Evolutionary conservation across 73 alveolate species (phyloP), one percentile per base, ranked within the genome.

Genomic region (Tetrahymena elliotti): DNA sequence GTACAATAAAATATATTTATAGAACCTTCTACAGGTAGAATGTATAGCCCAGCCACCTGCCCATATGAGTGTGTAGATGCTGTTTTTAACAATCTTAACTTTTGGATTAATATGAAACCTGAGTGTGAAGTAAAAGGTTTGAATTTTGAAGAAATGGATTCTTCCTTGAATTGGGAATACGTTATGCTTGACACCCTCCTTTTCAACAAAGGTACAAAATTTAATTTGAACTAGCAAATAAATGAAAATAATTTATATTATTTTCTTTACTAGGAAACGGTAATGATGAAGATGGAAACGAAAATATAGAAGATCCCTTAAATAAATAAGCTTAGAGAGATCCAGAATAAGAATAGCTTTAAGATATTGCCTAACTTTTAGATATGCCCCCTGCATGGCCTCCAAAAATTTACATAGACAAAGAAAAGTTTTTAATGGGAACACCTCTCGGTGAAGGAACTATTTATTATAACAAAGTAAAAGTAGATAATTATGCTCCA

Each of bases 311-410:
- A 31, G 98, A 95, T 53, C 94, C 92, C 34, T 93, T 93, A 15
- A 96, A 97, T 38, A 96, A 97, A 31, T 96, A 96, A 83, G 94
- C 83, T n/a, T 35, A 95, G 35, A 84, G 93, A 16, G 97, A 94
- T 93, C 95, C 97, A 34, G 84, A 96, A 33, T 83, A 97, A 68
- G 93, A 96, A 96, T 95, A 96, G 38, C 97, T 95, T 93, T 84
- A 95, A 37, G 96, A 96, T 93, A 93, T 94, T 31, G 95, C 95
- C 9, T 98, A 98, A 52, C 93, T 98, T 33, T 95, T 97, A 52
- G 99, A 98, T 95, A 97, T 98, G 99, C 99, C 99, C 13, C 99
- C 99, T 1, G 97, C 99, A 20, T 98, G 99, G 99, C 97, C 99
- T 3, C 99, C 99, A 24, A 98, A 98, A 93, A 95, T 98, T 4